These are phyloP conservation scores for Endoconidiophora polonica DNA, from an alignment of 2,329 filamentous ascomycete species.

Conservation along the genomic window DNA sequence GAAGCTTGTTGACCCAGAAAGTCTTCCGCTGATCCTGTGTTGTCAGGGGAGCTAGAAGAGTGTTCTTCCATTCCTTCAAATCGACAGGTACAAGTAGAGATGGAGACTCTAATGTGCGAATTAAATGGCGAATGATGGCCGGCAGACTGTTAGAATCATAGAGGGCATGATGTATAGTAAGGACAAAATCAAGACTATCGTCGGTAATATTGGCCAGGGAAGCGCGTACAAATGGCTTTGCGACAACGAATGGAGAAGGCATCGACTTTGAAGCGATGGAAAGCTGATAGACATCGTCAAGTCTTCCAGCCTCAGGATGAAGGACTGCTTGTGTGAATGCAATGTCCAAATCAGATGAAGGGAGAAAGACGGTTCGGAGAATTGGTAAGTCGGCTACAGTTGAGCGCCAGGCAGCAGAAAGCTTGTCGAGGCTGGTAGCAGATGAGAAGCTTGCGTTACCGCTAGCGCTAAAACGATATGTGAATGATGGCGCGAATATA, in stretches of 20 bases:
- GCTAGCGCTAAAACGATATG: conserved; percentile 29
- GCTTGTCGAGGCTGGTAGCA: conserved; percentile 21
- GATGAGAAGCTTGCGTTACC: conserved; percentile 9
- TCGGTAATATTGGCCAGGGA: conserved; percentile 9
- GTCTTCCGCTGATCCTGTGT: conserved; percentile 14
- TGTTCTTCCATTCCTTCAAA: conserved; percentile 18
- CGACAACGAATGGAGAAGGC: background rate
- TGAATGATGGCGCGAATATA: conserved; percentile 61
- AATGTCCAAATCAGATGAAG: conserved; percentile 26
- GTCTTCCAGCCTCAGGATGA: conserved; percentile 17
- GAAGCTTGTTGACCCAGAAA: conserved; percentile 30
- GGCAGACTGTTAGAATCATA: conserved; percentile 76
- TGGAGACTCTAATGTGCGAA: conserved; percentile 14
- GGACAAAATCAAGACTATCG: conserved; percentile 23
- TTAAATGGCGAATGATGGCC: conserved; percentile 32
- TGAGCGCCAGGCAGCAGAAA: conserved; percentile 44
- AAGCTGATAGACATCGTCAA: background rate
- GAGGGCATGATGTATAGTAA: conserved; percentile 67
- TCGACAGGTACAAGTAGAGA: conserved; percentile 13
- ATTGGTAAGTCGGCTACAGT: conserved; percentile 42
- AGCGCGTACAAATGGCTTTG: conserved; percentile 6
- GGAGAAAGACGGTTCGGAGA: conserved; percentile 50
- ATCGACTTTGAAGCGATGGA: background rate
- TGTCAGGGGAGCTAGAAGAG: conserved; percentile 10
- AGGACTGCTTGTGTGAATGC: conserved; percentile 51